Percentiles rank a stretch among this genome's conserved stretches.
phyloP scores from a whole-genome alignment of 805 yeast genomes.

The Ogataea ramenticola region DNA sequence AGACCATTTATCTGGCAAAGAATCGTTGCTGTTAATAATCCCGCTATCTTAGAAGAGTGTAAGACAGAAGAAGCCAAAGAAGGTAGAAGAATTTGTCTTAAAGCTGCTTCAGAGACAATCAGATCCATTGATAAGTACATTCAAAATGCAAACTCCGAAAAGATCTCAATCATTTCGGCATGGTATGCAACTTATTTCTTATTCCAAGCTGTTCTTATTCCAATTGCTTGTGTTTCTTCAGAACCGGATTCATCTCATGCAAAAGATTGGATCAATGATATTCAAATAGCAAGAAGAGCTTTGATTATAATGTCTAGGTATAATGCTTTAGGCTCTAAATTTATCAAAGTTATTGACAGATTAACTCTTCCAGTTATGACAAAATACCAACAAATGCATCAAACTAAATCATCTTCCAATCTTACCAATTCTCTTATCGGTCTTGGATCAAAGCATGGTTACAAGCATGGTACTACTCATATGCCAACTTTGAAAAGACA shows the following conservation, averaged over 20 bases:
- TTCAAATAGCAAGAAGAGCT: conserved; percentile 33
- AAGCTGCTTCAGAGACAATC: conserved; percentile 46
- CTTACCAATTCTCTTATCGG: not conserved
- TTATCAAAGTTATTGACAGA: conserved; percentile 38
- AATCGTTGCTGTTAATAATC: conserved; percentile 31
- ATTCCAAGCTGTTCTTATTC: conserved; percentile 56
- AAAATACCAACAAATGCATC: not conserved
- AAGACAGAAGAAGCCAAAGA: conserved; percentile 37
- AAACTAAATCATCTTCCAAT: not conserved
- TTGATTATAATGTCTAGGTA: conserved; percentile 30
- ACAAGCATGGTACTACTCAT: not conserved
- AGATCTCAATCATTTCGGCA: conserved; percentile 39
- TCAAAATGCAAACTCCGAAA: conserved; percentile 3
- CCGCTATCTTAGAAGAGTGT: conserved; percentile 24
- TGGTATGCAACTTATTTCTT: conserved; percentile 62
- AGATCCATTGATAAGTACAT: conserved; percentile 37
- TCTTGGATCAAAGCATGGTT: not conserved
- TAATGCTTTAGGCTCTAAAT: conserved; percentile 38
- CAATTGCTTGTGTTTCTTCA: conserved; percentile 45
- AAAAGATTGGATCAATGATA: conserved; percentile 35
- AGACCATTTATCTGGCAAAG: conserved; percentile 53
- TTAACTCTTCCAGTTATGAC: conserved; percentile 17
- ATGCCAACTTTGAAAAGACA: conserved; percentile 3
- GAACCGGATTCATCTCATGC: conserved; percentile 42
- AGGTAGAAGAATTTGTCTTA: conserved; percentile 43